phyloP scores from a whole-genome alignment of 225 moss, liverwort and hornwort species.

The Sphagnum tenellum region DNA sequence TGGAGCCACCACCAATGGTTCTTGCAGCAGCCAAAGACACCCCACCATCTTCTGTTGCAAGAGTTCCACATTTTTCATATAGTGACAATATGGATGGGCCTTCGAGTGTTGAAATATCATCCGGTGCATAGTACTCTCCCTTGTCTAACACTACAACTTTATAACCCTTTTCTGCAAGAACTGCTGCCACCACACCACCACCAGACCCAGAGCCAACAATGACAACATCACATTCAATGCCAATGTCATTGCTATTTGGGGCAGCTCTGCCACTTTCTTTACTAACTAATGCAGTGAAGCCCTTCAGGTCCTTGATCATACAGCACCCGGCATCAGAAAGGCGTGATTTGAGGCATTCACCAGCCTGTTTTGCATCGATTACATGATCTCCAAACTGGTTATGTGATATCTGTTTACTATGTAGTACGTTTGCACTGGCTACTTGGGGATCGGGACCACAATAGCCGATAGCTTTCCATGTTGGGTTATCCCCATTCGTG shows the following conservation, averaged over 20 bases:
- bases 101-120: constrained; percentile 54
- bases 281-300: constrained; percentile 6
- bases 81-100: constrained; percentile 28
- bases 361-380: constrained; percentile 28
- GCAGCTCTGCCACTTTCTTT: background rate
- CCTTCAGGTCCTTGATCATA: constrained; percentile 18
- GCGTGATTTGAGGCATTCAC: constrained; percentile 18
- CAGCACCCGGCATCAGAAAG: constrained; percentile 39
- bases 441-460: constrained; percentile 37
- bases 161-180: constrained; percentile 58
- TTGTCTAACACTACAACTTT: constrained; percentile 71
- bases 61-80: constrained; percentile 44
- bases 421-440: background rate
- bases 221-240: constrained; percentile 64
- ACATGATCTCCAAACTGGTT: constrained; percentile 50
- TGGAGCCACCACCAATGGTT: constrained; percentile 70
- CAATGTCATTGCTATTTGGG: constrained; percentile 17
- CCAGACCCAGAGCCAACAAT: constrained; percentile 85
- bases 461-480: constrained; percentile 78
- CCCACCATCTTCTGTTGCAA: constrained; percentile 38
- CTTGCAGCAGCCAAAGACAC: constrained; percentile 44
- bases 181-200: constrained; percentile 69
- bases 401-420: constrained; percentile 6
- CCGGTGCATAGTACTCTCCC: constrained; percentile 63
- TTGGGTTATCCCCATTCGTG: constrained; percentile 36